phyloP scores from a whole-genome alignment of 257 asterid species.

The Plantago elongata region DNA sequence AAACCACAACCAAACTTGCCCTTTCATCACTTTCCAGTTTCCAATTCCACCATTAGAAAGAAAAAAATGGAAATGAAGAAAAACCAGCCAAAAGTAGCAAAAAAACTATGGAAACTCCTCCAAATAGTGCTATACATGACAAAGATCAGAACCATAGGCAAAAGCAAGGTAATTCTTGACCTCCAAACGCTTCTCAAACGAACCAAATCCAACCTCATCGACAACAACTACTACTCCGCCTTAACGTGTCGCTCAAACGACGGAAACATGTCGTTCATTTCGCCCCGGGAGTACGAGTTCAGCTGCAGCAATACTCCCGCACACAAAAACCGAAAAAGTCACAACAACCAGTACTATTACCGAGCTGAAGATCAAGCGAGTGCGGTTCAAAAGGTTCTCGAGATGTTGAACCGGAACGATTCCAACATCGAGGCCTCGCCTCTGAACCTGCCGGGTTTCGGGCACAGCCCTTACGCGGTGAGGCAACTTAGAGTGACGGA shows the following conservation, averaged over 20 bases:
- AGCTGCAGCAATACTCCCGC: conserved; percentile 49
- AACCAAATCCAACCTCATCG: conserved; percentile 20
- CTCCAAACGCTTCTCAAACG: conserved; percentile 24
- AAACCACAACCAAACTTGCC: neutral
- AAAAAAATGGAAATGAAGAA: conserved; percentile 25
- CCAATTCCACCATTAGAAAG: neutral
- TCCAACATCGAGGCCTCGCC: conserved; percentile 9
- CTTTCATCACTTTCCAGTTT: neutral
- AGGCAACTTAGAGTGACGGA: conserved; percentile 22
- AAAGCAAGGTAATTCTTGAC: conserved; percentile 25
- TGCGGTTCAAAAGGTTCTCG: conserved; percentile 16
- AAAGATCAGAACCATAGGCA: conserved; percentile 19
- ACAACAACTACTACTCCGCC: conserved; percentile 25
- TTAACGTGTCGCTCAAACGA: conserved; percentile 35
- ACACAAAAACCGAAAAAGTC: conserved; percentile 7
- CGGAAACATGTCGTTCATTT: conserved; percentile 22
- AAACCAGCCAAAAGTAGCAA: conserved; percentile 19
- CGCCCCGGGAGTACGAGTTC: conserved; percentile 40
- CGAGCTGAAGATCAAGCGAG: conserved; percentile 3
- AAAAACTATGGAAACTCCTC: conserved; percentile 29
- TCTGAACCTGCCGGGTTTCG: conserved; percentile 18
- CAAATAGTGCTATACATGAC: conserved; percentile 26
- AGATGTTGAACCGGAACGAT: conserved; percentile 22
- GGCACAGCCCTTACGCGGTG: conserved; percentile 12
- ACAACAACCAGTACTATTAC: neutral